Conservation (phyloP, 1,139 yeast species). For the Blastobotrys aristatus region DNA sequence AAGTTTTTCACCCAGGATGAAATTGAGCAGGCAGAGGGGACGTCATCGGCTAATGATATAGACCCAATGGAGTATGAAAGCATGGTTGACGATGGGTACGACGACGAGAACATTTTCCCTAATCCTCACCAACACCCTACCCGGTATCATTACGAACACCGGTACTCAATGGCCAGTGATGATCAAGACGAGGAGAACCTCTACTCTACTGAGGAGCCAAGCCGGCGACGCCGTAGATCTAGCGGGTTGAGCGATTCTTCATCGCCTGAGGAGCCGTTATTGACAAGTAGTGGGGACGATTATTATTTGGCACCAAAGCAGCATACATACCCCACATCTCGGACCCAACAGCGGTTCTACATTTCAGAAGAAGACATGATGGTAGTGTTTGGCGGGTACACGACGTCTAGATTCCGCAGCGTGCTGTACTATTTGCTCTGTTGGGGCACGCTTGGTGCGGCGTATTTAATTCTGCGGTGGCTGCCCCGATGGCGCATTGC, state of each 20-base stretch:
- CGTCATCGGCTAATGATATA: constrained; percentile 64
- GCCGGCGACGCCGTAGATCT: constrained; percentile 5
- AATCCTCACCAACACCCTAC: constrained; percentile 23
- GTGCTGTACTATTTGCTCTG: constrained; percentile 52
- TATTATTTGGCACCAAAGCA: constrained; percentile 14
- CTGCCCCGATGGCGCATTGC: constrained; percentile 68
- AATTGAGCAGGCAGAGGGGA: constrained; percentile 80
- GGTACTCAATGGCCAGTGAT: constrained; percentile 8
- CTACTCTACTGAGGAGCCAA: constrained; percentile 14
- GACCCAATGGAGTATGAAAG: constrained; percentile 41
- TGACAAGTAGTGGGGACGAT: neutral
- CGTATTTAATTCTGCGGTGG: constrained; percentile 77
- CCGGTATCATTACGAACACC: constrained; percentile 17
- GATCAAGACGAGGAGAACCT: constrained; percentile 11
- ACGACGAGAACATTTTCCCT: constrained; percentile 24
- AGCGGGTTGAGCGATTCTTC: constrained; percentile 18
- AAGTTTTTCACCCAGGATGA: constrained; percentile 79
- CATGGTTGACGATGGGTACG: constrained; percentile 30
- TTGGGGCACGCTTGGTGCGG: constrained; percentile 59
- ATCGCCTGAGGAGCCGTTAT: constrained; percentile 15
- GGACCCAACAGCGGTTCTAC: constrained; percentile 64
- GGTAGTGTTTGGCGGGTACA: constrained; percentile 88
- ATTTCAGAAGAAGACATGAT: constrained; percentile 94
- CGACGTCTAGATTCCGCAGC: constrained; percentile 46
- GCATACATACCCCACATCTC: too few species aligned